Base-by-base conservation (phyloP, 2,329 filamentous ascomycete genomes). In the Nemania sp. region DNA sequence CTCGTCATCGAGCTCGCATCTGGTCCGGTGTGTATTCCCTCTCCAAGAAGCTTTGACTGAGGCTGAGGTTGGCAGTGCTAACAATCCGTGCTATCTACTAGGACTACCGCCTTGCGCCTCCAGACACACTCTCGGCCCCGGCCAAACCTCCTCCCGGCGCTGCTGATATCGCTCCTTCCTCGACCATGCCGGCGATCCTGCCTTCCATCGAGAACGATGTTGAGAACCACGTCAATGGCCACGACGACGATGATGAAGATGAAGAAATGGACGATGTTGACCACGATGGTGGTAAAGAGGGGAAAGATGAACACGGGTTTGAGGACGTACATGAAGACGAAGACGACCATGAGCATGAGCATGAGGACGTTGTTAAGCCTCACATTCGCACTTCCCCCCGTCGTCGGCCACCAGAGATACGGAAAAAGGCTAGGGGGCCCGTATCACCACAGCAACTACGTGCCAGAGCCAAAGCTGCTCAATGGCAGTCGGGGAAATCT, bases 401-500 rank as follows among this genome's bases (percentile, higher is more conserved):
- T 32, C 58, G 47, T 13, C 62, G 35, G 34, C 54, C 46, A 40
- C 60, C 54, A 34, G 54, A 17, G 25, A 29, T 29, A 35, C 42
- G 5, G 9, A 65, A 62, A 12, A 67, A 58, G 52, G 64, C 59
- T 29, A 63, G 59, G 35, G 20, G 45, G 7, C 34, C 35, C 0
- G 43, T 62, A 29, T 67, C 66, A 18, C 63, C 65, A 1, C 69
- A 69, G 46, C 65, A 68, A 37, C 29, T 65, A 18, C 66, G 62
- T 29, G 65, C 67, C 12, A 68, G 62, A 62, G 61, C 51, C n/a
- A 70, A 69, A 48, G 69, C 69, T 9, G 54, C 47, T n/a, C 65
- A 68, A 20, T 73, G 71, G 71, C 69, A 72, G 51, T 69, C 71
- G 4, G 67, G 68, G 32, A 69, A 57, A 57, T 53, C 59, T 20